Conservation (phyloP, 2,329 filamentous ascomycete species). For the Colletotrichum paranaense region DNA sequence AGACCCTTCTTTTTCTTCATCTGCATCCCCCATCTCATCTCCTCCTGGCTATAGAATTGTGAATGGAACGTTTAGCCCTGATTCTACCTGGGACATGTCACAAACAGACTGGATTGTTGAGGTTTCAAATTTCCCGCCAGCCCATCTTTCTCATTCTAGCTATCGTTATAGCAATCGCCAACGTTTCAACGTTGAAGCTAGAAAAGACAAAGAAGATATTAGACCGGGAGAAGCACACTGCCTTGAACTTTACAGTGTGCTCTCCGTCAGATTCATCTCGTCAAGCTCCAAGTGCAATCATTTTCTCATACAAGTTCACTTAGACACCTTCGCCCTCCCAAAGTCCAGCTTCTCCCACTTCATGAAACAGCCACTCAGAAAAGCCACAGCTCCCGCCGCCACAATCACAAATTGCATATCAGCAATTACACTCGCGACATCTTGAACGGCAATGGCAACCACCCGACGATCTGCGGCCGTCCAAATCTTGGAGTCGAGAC, state of each 20-base stretch:
- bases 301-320: background rate
- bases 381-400: constrained; percentile 40
- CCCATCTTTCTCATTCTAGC: too few species aligned
- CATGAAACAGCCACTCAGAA: constrained; percentile 43
- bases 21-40: too few species aligned
- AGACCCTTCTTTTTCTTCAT: too few species aligned
- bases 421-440: constrained; percentile 42
- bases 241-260: background rate
- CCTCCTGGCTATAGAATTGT: too few species aligned
- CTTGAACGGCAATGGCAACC: constrained; percentile 36
- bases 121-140: too few species aligned
- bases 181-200: background rate
- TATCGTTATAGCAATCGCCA: too few species aligned
- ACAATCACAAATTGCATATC: constrained; percentile 42
- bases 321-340: background rate
- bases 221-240: background rate
- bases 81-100: too few species aligned
- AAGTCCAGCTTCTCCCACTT: constrained; percentile 44
- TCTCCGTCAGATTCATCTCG: background rate
- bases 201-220: background rate
- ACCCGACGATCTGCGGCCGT: constrained; percentile 35
- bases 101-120: too few species aligned
- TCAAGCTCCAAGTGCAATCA: background rate
- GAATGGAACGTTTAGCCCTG: too few species aligned
- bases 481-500: constrained; percentile 41